phyloP scores from a whole-genome alignment of 805 yeast genomes.

The Kodamaea hsintzibuensis region DNA sequence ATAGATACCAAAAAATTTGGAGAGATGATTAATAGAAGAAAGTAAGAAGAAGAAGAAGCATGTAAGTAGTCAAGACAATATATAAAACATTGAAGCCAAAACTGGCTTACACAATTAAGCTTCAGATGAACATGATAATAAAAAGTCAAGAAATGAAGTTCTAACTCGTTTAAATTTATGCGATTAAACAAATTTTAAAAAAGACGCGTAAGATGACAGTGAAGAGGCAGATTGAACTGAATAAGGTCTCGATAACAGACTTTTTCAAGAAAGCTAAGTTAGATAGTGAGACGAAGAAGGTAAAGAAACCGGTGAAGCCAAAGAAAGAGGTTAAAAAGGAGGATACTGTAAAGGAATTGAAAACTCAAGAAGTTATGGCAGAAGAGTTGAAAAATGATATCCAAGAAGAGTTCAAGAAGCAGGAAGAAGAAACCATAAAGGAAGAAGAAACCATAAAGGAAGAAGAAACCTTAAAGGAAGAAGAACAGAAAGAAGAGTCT shows the following conservation, averaged over 20 bases:
- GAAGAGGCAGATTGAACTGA: background rate
- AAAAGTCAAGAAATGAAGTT: too few relatives aligned
- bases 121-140: too few relatives aligned
- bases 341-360: background rate
- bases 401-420: background rate
- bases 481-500: background rate
- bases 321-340: background rate
- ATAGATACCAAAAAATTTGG: conserved; percentile 13
- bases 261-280: conserved; percentile 15
- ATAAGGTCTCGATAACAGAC: conserved; percentile 18
- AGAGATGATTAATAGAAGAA: background rate
- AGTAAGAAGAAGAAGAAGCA: background rate
- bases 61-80: background rate
- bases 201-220: background rate
- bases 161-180: background rate
- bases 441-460: background rate
- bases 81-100: too few relatives aligned
- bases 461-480: background rate
- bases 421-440: background rate
- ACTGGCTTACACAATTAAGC: too few relatives aligned
- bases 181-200: too few relatives aligned
- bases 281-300: background rate
- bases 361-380: background rate
- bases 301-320: background rate
- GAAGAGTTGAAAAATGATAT: background rate